Base-by-base conservation (phyloP, 106 monocot species). In the Alisma plantagoaquatica region DNA sequence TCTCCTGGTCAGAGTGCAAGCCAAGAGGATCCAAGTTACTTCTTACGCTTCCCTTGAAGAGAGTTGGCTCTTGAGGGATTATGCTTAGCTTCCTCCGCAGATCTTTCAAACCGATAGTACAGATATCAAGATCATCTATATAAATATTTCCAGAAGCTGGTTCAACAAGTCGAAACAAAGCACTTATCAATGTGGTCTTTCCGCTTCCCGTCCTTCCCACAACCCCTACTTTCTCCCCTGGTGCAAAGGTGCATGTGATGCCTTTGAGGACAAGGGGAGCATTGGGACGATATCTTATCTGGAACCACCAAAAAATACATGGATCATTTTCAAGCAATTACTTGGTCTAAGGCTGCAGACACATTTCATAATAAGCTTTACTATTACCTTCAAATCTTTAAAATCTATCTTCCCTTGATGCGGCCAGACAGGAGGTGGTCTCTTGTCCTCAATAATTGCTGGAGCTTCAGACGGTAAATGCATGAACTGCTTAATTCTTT, bases 401-500 rank as follows among this genome's bases (percentile, higher is more conserved):
- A 91, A 68, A 38, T 85, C 85, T 51, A 91, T 73, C n/a, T 63
- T 77, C 60, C 91, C 91, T 73, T 75, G 66, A 14, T 33, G 45
- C 1, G 91, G 91, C 91, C 91, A 91, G 18, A 73, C 69, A 72
- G 64, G 43, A 17, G 75, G 75, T 33, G 85, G 85, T 44, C 77
- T 75, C 2, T 31, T 77, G 14, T 70, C 68, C 17, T 46, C 18
- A 30, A 85, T 64, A 11, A 85, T 19, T 49, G 81, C 77, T 11
- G 77, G 78, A 32, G 85, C 77, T 53, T 91, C 91, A 10, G 75
- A 23, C 27, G 77, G 63, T 11, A 91, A 67, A 31, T 85, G 61
- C 81, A 78, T 85, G 27, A 70, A 85, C 64, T 91, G 91, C 26
- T 85, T 77, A 46, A 91, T 78, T 49, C 91, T 14, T 61, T 91